Conservation (phyloP, 495 filamentous ascomycete genomes). For the Lasiosphaeria hispida region DNA sequence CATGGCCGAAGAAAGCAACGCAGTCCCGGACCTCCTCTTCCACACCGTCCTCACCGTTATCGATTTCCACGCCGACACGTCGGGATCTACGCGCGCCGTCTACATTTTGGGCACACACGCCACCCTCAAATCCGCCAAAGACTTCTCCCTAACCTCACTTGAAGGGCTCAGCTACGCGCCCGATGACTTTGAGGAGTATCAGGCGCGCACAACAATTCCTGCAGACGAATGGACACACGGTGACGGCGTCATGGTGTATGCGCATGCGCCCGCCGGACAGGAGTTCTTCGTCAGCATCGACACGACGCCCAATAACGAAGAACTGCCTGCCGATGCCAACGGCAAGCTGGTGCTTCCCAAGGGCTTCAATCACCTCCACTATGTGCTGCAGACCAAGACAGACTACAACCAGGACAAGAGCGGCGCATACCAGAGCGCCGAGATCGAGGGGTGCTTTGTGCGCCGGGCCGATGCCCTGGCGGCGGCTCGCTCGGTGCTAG, state of each 20-base stretch:
- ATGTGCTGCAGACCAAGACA: conserved; percentile 41
- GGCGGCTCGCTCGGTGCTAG: conserved; percentile 28
- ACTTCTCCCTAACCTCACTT: conserved; percentile 30
- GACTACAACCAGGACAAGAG: conserved; percentile 38
- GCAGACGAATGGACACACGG: conserved; percentile 34
- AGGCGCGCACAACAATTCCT: not conserved
- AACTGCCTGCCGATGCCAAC: conserved; percentile 21
- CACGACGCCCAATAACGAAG: conserved; percentile 37
- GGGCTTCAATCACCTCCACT: conserved; percentile 34
- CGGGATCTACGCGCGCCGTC: conserved; percentile 28
- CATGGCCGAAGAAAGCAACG: conserved; percentile 7
- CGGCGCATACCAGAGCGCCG: conserved; percentile 31
- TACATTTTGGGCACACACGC: conserved; percentile 42
- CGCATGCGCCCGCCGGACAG: conserved; percentile 30
- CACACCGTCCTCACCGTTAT: conserved; percentile 41
- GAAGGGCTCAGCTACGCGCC: conserved; percentile 31
- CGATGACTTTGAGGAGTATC: conserved; percentile 38
- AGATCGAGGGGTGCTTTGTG: conserved; percentile 40
- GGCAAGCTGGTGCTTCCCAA: conserved; percentile 26
- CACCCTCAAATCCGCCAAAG: conserved; percentile 31
- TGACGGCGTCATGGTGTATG: conserved; percentile 37
- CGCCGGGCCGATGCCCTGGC: conserved; percentile 28
- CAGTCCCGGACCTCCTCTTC: conserved; percentile 34
- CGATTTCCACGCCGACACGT: conserved; percentile 32
- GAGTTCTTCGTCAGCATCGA: conserved; percentile 39